Evolutionary conservation across 1,284 basidiomycete species (phyloP).

Genomic region (Polyporus tsugae): DNA sequence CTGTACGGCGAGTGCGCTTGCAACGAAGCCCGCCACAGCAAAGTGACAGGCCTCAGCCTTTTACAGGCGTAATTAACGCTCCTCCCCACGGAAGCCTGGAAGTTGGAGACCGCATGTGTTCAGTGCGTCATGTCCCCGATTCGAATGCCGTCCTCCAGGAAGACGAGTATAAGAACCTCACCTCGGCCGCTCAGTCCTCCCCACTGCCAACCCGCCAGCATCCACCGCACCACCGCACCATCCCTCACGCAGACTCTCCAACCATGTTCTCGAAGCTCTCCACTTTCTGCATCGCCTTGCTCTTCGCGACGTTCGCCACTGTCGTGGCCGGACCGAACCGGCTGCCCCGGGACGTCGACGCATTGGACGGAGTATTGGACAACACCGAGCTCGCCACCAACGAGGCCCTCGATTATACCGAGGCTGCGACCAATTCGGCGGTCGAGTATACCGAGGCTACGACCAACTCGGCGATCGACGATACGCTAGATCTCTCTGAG

Average conservation of each 20-base stretch:
- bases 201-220: no score
- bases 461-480: background rate
- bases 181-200: no score
- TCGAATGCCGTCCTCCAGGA: no score
- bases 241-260: background rate
- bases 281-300: background rate
- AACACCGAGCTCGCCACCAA: background rate
- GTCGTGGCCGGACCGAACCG: background rate
- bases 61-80: no score
- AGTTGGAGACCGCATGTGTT: no score
- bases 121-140: no score
- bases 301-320: background rate
- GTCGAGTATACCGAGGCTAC: background rate
- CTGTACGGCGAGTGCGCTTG: no score
- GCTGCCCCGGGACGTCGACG: background rate
- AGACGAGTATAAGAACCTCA: no score
- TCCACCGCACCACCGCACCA: background rate
- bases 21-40: no score
- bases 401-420: background rate
- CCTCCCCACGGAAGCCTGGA: no score
- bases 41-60: no score
- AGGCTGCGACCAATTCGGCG: background rate
- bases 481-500: background rate
- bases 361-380: background rate
- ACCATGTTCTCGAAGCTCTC: constrained; percentile 1